Percentiles rank a stretch among this genome's conserved stretches.
Evolutionary conservation across 352 stramenopile species (phyloP).

Genomic region (Phytophthora citricola): DNA sequence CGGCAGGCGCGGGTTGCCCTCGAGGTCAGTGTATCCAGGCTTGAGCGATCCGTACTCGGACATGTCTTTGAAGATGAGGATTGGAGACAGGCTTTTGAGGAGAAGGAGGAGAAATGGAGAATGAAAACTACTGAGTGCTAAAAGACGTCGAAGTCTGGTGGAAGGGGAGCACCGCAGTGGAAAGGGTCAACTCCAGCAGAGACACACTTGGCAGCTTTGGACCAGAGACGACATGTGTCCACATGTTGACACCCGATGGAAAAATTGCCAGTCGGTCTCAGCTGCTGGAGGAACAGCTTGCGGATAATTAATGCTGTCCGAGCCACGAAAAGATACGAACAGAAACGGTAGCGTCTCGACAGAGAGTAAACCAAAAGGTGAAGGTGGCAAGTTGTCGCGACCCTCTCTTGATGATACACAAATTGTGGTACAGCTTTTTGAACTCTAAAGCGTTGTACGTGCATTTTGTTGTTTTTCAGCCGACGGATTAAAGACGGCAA

Average conservation of each 20-base stretch:
- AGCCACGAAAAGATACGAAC: constrained; percentile 28
- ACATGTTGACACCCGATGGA: constrained; percentile 26
- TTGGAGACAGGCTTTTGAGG: constrained; percentile 1
- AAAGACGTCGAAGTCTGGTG: constrained; percentile 12
- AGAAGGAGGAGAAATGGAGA: constrained; percentile 23
- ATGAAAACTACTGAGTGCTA: constrained; percentile 15
- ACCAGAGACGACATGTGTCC: constrained; percentile 7
- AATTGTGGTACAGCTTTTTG: no score
- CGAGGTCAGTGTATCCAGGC: constrained; percentile 34
- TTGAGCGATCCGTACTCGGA: constrained; percentile 46
- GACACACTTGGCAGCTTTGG: constrained; percentile 16
- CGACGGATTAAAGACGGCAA: neutral
- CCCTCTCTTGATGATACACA: no score
- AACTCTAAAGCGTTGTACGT: no score
- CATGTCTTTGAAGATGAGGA: constrained; percentile 27
- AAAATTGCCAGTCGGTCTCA: constrained; percentile 32
- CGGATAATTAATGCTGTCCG: constrained; percentile 10
- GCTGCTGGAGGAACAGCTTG: constrained; percentile 28
- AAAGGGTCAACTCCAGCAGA: constrained; percentile 11
- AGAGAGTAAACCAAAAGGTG: constrained; percentile 10
- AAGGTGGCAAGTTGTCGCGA: constrained; percentile 1
- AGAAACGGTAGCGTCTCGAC: constrained; percentile 13
- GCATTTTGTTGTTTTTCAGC: no score
- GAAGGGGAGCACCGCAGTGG: constrained; percentile 19
- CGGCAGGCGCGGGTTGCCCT: constrained; percentile 34